Conservation (phyloP, 192 early-diverging fungal species). For the Geosiphon pyriformis region DNA sequence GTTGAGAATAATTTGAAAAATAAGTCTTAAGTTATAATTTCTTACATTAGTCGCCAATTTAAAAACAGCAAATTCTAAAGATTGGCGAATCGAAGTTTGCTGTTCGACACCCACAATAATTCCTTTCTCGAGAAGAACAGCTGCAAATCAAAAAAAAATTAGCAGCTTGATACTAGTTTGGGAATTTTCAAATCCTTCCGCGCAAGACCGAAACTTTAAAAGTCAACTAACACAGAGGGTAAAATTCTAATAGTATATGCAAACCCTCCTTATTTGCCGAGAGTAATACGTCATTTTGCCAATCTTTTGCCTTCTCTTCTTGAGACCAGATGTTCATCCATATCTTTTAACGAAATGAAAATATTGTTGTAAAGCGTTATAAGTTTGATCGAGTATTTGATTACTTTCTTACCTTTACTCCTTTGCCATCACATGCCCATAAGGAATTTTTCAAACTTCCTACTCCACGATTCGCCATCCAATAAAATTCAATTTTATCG, state of each 20-base stretch:
- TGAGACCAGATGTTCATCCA: slow-evolving; percentile 26
- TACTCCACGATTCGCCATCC: slow-evolving; percentile 55
- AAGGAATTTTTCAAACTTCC: slow-evolving; percentile 55
- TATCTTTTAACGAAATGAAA: slow-evolving; percentile 7
- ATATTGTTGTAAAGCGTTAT: too few species aligned
- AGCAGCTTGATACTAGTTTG: too few species aligned
- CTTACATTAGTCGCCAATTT: slow-evolving; percentile 63
- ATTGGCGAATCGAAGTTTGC: slow-evolving; percentile 47
- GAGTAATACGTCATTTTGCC: slow-evolving; percentile 19
- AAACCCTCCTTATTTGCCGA: slow-evolving; percentile 34
- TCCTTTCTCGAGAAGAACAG: slow-evolving; percentile 64
- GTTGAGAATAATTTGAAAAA: neutral
- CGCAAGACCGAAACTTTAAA: too few species aligned
- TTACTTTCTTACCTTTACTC: slow-evolving; percentile 57
- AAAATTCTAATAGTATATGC: slow-evolving; percentile 65
- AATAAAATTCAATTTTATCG: slow-evolving; percentile 69
- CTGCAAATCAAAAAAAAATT: too few species aligned
- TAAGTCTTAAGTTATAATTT: neutral
- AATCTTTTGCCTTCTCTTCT: slow-evolving; percentile 18
- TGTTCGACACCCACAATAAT: slow-evolving; percentile 74
- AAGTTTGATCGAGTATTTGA: too few species aligned
- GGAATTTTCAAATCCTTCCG: too few species aligned
- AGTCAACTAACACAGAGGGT: slow-evolving; percentile 73
- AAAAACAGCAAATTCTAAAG: slow-evolving; percentile 56
- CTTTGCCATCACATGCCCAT: slow-evolving; percentile 64